These are phyloP conservation scores for Kazachstania psychrophila DNA, from an alignment of 805 yeast genomes.

Conservation along the genomic window DNA sequence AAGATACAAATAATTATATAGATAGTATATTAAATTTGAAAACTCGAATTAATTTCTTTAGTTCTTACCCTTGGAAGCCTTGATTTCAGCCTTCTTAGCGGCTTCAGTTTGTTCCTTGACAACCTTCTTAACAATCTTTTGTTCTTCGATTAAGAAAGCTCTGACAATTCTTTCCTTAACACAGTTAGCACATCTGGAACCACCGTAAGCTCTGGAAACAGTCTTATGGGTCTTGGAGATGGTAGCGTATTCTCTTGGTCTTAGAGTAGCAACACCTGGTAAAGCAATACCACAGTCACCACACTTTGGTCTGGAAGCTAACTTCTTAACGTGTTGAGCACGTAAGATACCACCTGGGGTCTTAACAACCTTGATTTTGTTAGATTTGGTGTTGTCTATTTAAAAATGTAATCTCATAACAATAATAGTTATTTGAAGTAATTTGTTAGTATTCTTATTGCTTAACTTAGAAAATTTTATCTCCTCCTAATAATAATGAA, in stretches of 20 bases:
- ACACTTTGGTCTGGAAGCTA: conserved; percentile 77
- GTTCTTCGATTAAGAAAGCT: conserved; percentile 99
- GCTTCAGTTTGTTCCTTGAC: conserved; percentile 91
- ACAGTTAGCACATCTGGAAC: conserved; percentile 95
- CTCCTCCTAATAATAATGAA: background rate
- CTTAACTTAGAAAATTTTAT: too few relatives aligned
- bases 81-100: conserved; percentile 54
- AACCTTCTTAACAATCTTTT: conserved; percentile 98
- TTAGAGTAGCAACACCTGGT: conserved; percentile 83
- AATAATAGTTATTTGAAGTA: background rate
- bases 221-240: conserved; percentile 95
- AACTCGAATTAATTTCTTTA: conserved; percentile 5
- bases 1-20: conserved; percentile 2
- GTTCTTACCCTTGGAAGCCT: conserved; percentile 25
- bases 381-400: conserved; percentile 96
- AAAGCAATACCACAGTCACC: conserved; percentile 79
- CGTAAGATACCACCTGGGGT: conserved; percentile 99
- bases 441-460: background rate
- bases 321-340: conserved; percentile 94
- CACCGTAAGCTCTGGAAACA: conserved; percentile 99
- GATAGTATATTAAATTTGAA: too few relatives aligned
- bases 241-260: conserved; percentile 97
- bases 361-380: conserved; percentile 99
- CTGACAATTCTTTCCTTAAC: conserved; percentile 98
- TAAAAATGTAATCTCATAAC: conserved; percentile 1